These are phyloP conservation scores for Beauveria varroae DNA, from an alignment of 2,329 filamentous ascomycete species.

Conservation along the genomic window DNA sequence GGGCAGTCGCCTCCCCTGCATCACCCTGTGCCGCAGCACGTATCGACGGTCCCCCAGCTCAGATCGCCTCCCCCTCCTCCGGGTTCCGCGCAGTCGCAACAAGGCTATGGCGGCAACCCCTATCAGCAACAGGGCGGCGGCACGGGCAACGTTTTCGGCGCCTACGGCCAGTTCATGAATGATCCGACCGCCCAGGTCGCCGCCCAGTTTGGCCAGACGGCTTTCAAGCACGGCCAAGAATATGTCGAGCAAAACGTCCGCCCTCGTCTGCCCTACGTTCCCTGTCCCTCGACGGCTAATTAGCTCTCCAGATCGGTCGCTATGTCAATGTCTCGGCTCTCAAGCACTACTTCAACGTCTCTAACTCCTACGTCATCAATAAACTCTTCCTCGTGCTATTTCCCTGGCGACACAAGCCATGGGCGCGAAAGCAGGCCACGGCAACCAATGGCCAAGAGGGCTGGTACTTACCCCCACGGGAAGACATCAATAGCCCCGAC, in stretches of 20 bases:
- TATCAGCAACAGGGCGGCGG: conserved; percentile 59
- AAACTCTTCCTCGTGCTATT: conserved; percentile 93
- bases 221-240: conserved; percentile 84
- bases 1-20: conserved; percentile 88
- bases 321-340: conserved; percentile 89
- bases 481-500: conserved; percentile 95
- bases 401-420: conserved; percentile 95
- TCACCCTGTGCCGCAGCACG: conserved; percentile 95
- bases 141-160: conserved; percentile 51
- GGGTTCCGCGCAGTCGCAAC: conserved; percentile 58
- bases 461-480: conserved; percentile 82
- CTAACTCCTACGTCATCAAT: conserved; percentile 90
- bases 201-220: conserved; percentile 86
- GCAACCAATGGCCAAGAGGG: conserved; percentile 62
- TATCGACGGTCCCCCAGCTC: conserved; percentile 94
- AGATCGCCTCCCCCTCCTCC: conserved; percentile 84
- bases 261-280: conserved; percentile 10
- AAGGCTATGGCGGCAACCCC: conserved; percentile 61
- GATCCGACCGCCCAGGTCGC: conserved; percentile 94
- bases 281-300: not conserved
- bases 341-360: conserved; percentile 99
- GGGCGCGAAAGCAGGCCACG: conserved; percentile 81
- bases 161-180: conserved; percentile 89
- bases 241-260: conserved; percentile 92
- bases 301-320: conserved; percentile 34